phyloP scores from a whole-genome alignment of 1,139 yeast genomes.

The Pichia sp. region DNA sequence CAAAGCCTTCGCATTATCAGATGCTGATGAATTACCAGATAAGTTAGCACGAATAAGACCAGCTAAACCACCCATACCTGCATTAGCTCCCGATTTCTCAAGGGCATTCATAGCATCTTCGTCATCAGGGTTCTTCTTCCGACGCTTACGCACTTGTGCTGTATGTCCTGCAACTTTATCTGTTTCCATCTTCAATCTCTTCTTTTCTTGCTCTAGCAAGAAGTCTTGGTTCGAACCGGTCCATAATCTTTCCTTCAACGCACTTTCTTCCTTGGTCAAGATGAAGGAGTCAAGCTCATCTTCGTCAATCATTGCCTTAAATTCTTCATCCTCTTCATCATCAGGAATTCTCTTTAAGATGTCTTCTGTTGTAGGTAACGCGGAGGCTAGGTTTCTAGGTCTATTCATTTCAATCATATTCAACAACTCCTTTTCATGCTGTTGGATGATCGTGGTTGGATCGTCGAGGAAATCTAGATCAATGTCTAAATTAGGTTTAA shows the following conservation, averaged over 20 bases:
- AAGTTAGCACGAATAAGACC: conserved; percentile 40
- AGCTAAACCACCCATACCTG: conserved; percentile 24
- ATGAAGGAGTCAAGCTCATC: conserved; percentile 63
- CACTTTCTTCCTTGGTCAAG: conserved; percentile 64
- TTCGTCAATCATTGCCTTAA: conserved; percentile 75
- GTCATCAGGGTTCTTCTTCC: conserved; percentile 36
- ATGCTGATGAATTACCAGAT: conserved; percentile 54
- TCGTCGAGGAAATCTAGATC: conserved; percentile 4
- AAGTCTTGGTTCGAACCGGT: conserved; percentile 85
- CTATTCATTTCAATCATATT: conserved; percentile 39
- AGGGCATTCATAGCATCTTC: conserved; percentile 26
- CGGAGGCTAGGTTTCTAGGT: conserved; percentile 50
- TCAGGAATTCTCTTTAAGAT: conserved; percentile 54
- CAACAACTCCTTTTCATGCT: conserved; percentile 17
- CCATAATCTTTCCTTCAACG: conserved; percentile 80
- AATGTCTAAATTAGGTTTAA: conserved; percentile 6
- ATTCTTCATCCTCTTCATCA: conserved; percentile 55
- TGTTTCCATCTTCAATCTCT: conserved; percentile 80
- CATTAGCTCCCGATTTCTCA: conserved; percentile 19
- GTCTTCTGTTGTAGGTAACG: conserved; percentile 54
- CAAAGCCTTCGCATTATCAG: conserved; percentile 74
- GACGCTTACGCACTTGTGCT: conserved; percentile 46
- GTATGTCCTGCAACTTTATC: conserved; percentile 81
- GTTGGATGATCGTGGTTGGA: conserved; percentile 16
- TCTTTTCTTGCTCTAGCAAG: conserved; percentile 80